phyloP scores from a whole-genome alignment of 202 grass and related monocot species.

The Setaria viridis region DNA sequence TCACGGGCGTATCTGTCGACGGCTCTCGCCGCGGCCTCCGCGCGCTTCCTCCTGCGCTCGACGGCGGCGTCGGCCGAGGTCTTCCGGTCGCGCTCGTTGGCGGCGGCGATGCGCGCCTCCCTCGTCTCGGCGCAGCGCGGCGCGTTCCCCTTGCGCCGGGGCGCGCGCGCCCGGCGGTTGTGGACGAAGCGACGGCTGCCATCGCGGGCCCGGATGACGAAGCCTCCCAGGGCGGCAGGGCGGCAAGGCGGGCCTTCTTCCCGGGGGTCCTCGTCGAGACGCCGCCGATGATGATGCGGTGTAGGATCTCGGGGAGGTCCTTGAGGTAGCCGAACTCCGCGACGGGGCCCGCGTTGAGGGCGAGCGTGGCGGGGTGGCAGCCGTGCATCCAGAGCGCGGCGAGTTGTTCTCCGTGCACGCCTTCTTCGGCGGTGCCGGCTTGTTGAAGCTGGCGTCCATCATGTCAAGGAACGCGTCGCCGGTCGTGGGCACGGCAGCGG shows the following conservation, averaged over 20 bases:
- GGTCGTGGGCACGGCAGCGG: not conserved
- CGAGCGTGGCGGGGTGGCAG: slow-evolving; percentile 62
- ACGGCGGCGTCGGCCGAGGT: slow-evolving; percentile 45
- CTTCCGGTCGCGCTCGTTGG: slow-evolving; percentile 38
- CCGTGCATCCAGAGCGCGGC: slow-evolving; percentile 69
- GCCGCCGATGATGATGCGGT: slow-evolving; percentile 56
- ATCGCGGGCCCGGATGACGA: not conserved
- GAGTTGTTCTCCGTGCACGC: not conserved
- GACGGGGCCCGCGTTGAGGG: slow-evolving; percentile 48
- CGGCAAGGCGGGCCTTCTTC: slow-evolving; percentile 13
- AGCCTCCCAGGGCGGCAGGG: not conserved
- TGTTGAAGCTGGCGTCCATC: slow-evolving; percentile 46
- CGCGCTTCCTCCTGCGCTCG: slow-evolving; percentile 41
- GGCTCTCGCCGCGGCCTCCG: slow-evolving; percentile 49
- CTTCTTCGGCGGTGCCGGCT: not conserved
- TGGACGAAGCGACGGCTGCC: not conserved
- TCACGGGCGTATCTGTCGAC: slow-evolving; percentile 57
- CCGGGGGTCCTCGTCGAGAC: slow-evolving; percentile 21
- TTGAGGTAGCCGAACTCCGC: slow-evolving; percentile 65
- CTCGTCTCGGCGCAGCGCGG: slow-evolving; percentile 13
- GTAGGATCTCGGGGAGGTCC: slow-evolving; percentile 71
- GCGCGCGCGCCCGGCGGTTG: not conserved
- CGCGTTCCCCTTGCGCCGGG: not conserved
- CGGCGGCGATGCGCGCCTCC: slow-evolving; percentile 49
- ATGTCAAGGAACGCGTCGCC: not conserved